Base-by-base conservation (phyloP, 177 flowering plant genomes). In the Vitis hybrid region DNA sequence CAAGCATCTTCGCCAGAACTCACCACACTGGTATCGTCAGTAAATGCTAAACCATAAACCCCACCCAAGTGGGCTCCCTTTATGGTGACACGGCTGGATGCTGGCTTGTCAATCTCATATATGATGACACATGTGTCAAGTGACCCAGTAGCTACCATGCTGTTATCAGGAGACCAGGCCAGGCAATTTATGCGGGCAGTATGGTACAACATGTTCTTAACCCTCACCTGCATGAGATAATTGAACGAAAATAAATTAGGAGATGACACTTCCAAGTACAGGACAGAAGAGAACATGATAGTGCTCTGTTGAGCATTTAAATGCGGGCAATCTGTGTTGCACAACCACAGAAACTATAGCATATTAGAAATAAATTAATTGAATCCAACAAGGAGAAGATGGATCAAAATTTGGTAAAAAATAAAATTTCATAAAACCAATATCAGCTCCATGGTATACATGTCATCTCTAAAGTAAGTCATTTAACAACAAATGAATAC, bases 1-100 rank as follows among this genome's bases (percentile, higher is more conserved):
- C 89, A 94, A 34, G 98, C 99, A 87, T 94, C 99, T 78, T 94
- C 99, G 26, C 98, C 98, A 21, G 98, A 89, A 72, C 96, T 93
- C 50, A 87, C 90, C 50, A 95, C 72, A 65, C 64, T 87, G 68
- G 63, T 49, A 11, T 90, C 86, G 76, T 95, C 98, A 56, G 81
- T 79, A 69, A 93, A 95, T 49, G 83, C 90, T 62, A 95, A 60
- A 50, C 94, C 99, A 79, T 95, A 93, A 18, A 95, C 98, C 58
- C 98, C 98, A 69, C 99, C 99, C 72, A 95, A 69, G 75, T 93
- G 98, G 78, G 99, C 98, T 34, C 90, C 91, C 80, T 91, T 93
- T 61, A 96, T 80, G 62, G 98, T 92, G 74, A 83, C 75, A 15
- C 99, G 86, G 75, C 80, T 81, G 17, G 97, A 88, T 57, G 91